Conservation (phyloP, 2,329 filamentous ascomycete genomes). For the Trichophyton simii region DNA sequence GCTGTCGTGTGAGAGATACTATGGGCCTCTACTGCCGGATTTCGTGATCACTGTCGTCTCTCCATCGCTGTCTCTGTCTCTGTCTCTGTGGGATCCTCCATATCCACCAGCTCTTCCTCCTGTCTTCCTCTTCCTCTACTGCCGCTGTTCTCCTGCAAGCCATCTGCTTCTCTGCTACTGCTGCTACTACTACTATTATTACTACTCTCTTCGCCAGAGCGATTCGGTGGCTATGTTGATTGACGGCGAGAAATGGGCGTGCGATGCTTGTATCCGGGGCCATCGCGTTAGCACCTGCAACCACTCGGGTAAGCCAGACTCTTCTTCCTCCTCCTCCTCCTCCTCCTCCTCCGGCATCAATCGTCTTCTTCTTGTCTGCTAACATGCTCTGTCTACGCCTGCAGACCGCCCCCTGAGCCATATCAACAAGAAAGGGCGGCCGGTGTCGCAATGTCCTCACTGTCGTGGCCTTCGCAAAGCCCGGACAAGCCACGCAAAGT, state of each 20-base stretch:
- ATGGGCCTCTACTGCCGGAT: neutral
- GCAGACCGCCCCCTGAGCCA: conserved; percentile 74
- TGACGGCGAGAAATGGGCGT: conserved; percentile 17
- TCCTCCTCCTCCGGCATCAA: conserved; percentile 32
- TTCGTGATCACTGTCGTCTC: neutral
- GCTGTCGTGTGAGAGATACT: neutral
- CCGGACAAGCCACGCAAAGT: conserved; percentile 86
- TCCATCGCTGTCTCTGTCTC: neutral
- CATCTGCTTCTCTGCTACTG: neutral
- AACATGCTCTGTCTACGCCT: too few relatives aligned
- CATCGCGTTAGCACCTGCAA: conserved; percentile 98
- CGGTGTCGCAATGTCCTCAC: conserved; percentile 94
- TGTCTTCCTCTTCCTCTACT: neutral
- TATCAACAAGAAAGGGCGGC: conserved; percentile 95
- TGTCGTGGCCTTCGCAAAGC: conserved; percentile 94
- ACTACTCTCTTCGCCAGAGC: neutral
- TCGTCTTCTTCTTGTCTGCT: too few relatives aligned
- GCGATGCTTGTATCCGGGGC: conserved; percentile 87
- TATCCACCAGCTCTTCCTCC: neutral
- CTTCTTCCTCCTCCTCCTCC: conserved; percentile 4
- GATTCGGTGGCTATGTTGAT: conserved; percentile 14
- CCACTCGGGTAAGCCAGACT: conserved; percentile 62
- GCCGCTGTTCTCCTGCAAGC: neutral
- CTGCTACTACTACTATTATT: neutral
- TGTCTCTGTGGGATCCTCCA: neutral